These are phyloP conservation scores for Heimioporus retisporus DNA, from an alignment of 1,284 basidiomycete genomes.

Conservation along the genomic window DNA sequence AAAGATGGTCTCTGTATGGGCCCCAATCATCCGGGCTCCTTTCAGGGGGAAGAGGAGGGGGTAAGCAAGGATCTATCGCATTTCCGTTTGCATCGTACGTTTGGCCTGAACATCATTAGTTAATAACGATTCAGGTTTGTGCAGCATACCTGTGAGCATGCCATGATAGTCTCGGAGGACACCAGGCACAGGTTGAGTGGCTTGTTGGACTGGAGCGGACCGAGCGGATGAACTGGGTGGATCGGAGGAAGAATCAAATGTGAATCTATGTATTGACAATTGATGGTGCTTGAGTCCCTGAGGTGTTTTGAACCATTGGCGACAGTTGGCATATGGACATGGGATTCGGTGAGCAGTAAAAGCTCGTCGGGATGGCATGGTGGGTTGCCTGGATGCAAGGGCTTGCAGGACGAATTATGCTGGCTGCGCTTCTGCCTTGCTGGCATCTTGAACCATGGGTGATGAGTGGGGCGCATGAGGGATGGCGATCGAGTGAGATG, in stretches of 20 bases:
- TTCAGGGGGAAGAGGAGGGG: background rate
- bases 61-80: background rate
- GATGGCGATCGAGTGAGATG: background rate
- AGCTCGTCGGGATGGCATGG: background rate
- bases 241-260: background rate
- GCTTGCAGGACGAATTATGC: background rate
- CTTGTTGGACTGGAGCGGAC: background rate
- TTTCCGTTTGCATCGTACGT: background rate
- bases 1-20: background rate
- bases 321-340: background rate
- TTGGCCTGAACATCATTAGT: background rate
- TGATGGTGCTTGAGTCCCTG: conserved; percentile 5
- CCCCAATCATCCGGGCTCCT: conserved; percentile 6
- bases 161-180: conserved; percentile 5
- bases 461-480: background rate
- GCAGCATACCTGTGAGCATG: background rate
- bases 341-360: background rate
- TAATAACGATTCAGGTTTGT: background rate
- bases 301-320: conserved; percentile 2
- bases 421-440: no score
- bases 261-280: background rate
- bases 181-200: background rate
- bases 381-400: background rate
- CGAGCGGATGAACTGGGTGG: background rate
- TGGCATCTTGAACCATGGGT: no score